These are phyloP conservation scores for Halenospora varia DNA, from an alignment of 495 filamentous ascomycete genomes.

Conservation along the genomic window DNA sequence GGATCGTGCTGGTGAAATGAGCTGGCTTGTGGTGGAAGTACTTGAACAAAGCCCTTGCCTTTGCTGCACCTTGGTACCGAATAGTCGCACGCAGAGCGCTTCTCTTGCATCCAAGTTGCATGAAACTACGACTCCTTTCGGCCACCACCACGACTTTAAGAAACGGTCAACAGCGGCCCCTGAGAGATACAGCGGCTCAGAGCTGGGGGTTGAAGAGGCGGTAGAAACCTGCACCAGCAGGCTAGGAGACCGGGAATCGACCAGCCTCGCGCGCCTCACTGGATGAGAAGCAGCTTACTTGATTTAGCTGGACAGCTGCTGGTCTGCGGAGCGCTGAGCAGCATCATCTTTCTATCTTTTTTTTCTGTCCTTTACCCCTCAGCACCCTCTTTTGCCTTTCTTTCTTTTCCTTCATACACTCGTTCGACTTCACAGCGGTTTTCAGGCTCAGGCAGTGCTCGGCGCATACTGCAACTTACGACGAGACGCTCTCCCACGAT, in stretches of 20 bases:
- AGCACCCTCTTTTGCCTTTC: conserved; percentile 23
- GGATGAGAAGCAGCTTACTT: background rate
- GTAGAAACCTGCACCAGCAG: background rate
- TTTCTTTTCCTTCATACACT: background rate
- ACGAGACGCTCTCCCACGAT: background rate
- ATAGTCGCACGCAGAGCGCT: background rate
- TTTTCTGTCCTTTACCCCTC: conserved; percentile 25
- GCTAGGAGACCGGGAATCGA: background rate
- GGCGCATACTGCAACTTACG: background rate
- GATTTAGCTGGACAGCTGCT: background rate
- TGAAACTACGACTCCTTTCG: background rate
- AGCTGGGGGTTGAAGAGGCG: too few species aligned
- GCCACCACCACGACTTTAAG: background rate
- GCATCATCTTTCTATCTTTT: conserved; percentile 6
- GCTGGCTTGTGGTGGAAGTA: too few species aligned
- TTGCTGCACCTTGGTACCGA: background rate
- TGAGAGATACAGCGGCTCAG: background rate
- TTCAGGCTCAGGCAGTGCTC: background rate
- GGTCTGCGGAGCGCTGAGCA: background rate
- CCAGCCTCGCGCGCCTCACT: background rate
- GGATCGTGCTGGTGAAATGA: conserved; percentile 3
- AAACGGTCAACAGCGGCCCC: background rate
- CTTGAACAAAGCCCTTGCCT: conserved; percentile 7
- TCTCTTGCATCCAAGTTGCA: background rate
- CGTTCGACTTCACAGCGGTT: background rate